Evolutionary conservation across 352 stramenopile genomes (phyloP), one percentile per base, ranked within the genome.

Genomic region (Globisporangium canariense): DNA sequence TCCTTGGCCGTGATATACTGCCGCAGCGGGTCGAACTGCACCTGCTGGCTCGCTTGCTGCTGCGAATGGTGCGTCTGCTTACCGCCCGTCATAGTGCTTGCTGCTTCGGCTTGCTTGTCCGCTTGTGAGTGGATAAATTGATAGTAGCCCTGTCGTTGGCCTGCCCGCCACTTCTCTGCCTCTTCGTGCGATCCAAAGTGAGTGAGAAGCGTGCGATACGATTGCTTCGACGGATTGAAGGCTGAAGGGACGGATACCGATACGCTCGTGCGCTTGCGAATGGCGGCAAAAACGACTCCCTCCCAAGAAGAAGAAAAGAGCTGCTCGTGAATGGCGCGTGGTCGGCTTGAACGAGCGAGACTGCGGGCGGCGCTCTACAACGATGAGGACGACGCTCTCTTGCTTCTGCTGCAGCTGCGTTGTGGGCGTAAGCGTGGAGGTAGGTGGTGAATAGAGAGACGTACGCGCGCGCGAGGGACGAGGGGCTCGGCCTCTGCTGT

Each of bases 1-100:
- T 89, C 70, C 59, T 86, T 86, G 40, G 83, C 79, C 47, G 78
- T 78, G 30, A 89, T 78, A 61, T 88, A 89, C 49, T 78, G 62
- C 45, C 81, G 76, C 52, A 90, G 69, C 43, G 75, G 59, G 45
- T 75, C 67, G 55, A 81, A 74, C 25, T 60, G 40, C n/a, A 50
- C 56, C 50, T 56, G 50, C 14, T 18, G 49, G n/a, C 32, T 18
- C 13, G 50, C 30, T 36, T 36, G 32, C 14, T 56, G 50, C 50
- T 20, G 10, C 49, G 25, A 28, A 28, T 28, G 25, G 25, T 54
- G 47, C 20, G 38, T 22, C 25, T 54, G 41, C 36, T 60, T 60
- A 36, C 54, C 34, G 4, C 36, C 25, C 1, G 50, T 56, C 50
- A 56, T 56, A 22, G 30, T 53, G 20, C 1, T n/a, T 34, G 45